Percentiles rank a stretch among this genome's conserved stretches.
Conservation (phyloP, 805 yeast genomes). For the Wickerhamomyces strasburgensis region DNA sequence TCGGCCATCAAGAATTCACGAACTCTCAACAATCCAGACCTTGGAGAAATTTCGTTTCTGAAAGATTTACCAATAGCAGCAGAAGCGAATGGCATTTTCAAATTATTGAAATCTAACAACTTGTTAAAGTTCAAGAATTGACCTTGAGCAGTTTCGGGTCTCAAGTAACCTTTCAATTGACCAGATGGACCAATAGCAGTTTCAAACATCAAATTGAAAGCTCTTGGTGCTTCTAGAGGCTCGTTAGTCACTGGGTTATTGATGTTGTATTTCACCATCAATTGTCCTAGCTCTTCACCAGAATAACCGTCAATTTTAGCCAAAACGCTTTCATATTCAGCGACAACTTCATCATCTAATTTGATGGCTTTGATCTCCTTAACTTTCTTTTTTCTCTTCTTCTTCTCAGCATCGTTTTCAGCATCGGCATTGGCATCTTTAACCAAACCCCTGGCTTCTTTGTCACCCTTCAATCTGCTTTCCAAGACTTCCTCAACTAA, state of each 20-base stretch:
- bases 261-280: conserved; percentile 77
- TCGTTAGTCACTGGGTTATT: conserved; percentile 90
- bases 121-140: conserved; percentile 95
- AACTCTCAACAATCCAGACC: conserved; percentile 95
- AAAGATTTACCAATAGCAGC: conserved; percentile 98
- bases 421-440: conserved; percentile 50
- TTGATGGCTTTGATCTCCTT: conserved; percentile 87
- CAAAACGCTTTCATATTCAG: conserved; percentile 79
- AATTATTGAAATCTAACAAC: conserved; percentile 89
- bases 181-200: conserved; percentile 99
- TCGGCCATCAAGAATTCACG: conserved; percentile 99
- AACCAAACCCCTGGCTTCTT: conserved; percentile 86
- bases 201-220: conserved; percentile 97
- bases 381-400: conserved; percentile 92
- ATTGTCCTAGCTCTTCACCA: conserved; percentile 86
- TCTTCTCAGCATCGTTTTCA: conserved; percentile 73
- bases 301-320: conserved; percentile 95
- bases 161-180: conserved; percentile 85
- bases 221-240: conserved; percentile 81
- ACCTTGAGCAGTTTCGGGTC: conserved; percentile 99
- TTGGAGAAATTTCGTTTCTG: conserved; percentile 98
- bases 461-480: conserved; percentile 93
- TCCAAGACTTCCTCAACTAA: conserved; percentile 96
- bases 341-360: conserved; percentile 73
- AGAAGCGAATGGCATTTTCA: conserved; percentile 98